Conservation (phyloP, 164 flowering plant genomes). For the Nymphaea thermarum region DNA sequence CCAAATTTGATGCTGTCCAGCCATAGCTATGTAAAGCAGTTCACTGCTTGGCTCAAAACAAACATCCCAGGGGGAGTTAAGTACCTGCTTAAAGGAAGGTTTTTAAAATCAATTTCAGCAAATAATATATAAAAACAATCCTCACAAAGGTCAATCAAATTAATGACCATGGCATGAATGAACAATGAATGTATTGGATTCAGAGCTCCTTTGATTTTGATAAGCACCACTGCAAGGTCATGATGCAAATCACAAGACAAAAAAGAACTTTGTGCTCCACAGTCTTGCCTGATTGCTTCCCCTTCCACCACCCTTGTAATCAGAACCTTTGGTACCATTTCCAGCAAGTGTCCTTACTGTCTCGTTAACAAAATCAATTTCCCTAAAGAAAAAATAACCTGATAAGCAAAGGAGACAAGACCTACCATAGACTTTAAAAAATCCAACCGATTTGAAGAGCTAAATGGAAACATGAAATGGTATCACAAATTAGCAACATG, state of each 20-base stretch:
- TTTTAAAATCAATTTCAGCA: too few species aligned
- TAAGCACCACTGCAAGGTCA: too few species aligned
- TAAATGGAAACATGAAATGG: too few species aligned
- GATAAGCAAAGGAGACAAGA: too few species aligned
- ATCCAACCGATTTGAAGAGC: too few species aligned
- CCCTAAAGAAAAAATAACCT: conserved; percentile 30
- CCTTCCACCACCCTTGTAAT: conserved; percentile 69
- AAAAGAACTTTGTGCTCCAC: not conserved
- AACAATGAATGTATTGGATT: too few species aligned
- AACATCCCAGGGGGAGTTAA: conserved; percentile 99
- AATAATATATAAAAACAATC: too few species aligned
- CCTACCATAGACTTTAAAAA: too few species aligned
- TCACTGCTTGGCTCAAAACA: conserved; percentile 63
- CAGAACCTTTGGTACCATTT: conserved; percentile 93
- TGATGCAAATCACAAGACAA: not conserved
- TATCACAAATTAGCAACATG: too few species aligned
- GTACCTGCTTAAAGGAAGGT: conserved; percentile 35
- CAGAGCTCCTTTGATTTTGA: too few species aligned
- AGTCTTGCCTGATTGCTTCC: conserved; percentile 66
- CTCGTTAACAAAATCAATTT: conserved; percentile 82
- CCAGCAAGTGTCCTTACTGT: conserved; percentile 88
- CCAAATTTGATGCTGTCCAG: conserved; percentile 99
- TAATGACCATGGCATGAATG: not conserved
- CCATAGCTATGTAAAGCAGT: conserved; percentile 89
- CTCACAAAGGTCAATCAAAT: too few species aligned